Evolutionary conservation across 768 basidiomycete species (phyloP).

Genomic region (Crucibulum laeve): DNA sequence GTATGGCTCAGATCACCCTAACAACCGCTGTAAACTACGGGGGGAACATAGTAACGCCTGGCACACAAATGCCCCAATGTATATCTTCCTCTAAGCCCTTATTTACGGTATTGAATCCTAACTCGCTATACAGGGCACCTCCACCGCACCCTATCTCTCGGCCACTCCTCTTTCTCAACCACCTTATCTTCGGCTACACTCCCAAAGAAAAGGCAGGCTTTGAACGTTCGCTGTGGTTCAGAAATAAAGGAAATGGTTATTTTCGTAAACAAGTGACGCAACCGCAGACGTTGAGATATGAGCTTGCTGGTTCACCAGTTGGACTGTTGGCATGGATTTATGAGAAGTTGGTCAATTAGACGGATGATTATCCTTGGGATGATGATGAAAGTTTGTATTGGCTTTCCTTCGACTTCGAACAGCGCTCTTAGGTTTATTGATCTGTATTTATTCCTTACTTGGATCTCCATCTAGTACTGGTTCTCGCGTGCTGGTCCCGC

Average conservation of each 20-base stretch:
- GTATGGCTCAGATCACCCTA: neutral
- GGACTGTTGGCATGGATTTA: conserved; percentile 53
- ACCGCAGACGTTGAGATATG: conserved; percentile 52
- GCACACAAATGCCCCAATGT: conserved; percentile 16
- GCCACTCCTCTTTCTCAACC: conserved; percentile 17
- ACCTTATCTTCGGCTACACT: conserved; percentile 21
- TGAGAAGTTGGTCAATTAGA: conserved; percentile 44
- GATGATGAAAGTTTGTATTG: conserved; percentile 43
- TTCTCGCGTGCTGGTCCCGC: conserved; percentile 57
- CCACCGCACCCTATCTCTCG: conserved; percentile 14
- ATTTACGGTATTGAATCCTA: neutral
- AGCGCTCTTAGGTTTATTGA: conserved; percentile 11
- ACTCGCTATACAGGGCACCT: conserved; percentile 1
- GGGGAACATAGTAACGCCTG: neutral
- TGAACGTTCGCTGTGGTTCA: conserved; percentile 23
- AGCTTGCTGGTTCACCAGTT: conserved; percentile 54
- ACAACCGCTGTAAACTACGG: neutral
- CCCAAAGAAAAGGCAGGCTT: conserved; percentile 29
- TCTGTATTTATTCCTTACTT: conserved; percentile 39
- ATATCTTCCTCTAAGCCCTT: conserved; percentile 9
- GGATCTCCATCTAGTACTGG: conserved; percentile 54
- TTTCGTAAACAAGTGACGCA: conserved; percentile 33
- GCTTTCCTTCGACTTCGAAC: neutral
- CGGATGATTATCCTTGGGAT: conserved; percentile 51
- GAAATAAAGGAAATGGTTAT: conserved; percentile 31